Base-by-base conservation (phyloP, 176 grass and related monocot genomes). In the Chloris gayana region DNA sequence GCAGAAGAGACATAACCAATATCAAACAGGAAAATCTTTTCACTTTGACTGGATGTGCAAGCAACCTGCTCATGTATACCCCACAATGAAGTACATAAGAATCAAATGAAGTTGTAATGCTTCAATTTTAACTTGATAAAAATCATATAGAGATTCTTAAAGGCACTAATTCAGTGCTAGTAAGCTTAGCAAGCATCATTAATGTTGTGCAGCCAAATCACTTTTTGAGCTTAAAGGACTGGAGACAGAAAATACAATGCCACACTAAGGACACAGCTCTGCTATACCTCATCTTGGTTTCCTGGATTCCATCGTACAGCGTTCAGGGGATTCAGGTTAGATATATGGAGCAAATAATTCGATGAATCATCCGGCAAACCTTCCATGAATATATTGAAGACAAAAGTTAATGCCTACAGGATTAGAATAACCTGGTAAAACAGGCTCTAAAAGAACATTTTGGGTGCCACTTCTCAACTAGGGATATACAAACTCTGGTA, bases 241-340 rank as follows among this genome's bases (percentile, higher is more conserved):
- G 54, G 31, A 69, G 69, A 57, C 31, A 60, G 17, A 49, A 76
- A 56, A 70, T 68, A 24, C 0, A 17, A 37, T 29, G 69, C n/a
- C 13, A 8, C 66, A 67, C 63, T 37, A 46, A 74, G 50, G 61
- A 78, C 26, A 64, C 68, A 49, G 64, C 33, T 68, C 18, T 56
- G 35, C 35, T 54, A 17, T 59, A 97, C 95, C 95, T 98, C 95
- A 45, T 98, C 92, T 98, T 98, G 92, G 92, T 98, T 94, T 80
- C 51, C 90, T 63, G 95, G 95, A 81, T 98, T 98, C 95, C 95
- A 98, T 45, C 78, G 78, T 69, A 98, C 80, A 78, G 83, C 80
- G 84, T 88, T 68, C 65, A 98, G 78, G 68, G 84, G 53, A 41
- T 73, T 58, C 17, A 2, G 6, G 61, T 69, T 83, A 33, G 87